Base-by-base conservation (phyloP, 2,329 filamentous ascomycete species). In the Colletotrichum kahawae region DNA sequence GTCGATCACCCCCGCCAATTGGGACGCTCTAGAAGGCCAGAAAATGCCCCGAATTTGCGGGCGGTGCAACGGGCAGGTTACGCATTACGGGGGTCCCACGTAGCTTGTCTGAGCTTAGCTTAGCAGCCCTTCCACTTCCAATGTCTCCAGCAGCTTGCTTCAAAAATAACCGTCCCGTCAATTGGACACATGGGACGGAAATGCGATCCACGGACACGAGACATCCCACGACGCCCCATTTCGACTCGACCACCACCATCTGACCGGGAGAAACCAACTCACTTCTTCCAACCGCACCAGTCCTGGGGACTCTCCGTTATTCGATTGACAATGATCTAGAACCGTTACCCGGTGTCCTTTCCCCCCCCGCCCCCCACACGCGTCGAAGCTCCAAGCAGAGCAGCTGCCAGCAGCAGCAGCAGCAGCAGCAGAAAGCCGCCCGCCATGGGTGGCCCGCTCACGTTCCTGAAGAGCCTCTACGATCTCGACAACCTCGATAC, bases 401-500 rank as follows among this genome's bases (percentile, higher is more conserved):
- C 43, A 48, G 43, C 43, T 48, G 43, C 43, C 65, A 56, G 27
- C 67, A n/a, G n/a, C n/a, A 72, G 43, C 38, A 48, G 38, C n/a
- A 62, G 18, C 65, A 56, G 27, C 67, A 72, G 43, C 65, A 59
- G 21, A 24, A 57, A 57, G 54, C 54, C 31, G 65, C 71, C 80
- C 80, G 79, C 78, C 38, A 89, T 89, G 87, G 84, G 85, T 78
- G 69, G 69, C 57, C 78, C 83, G 76, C 70, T 85, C 75, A 85
- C 86, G 76, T 87, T 85, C 78, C 79, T 89, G 63, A 81, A 84
- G 77, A 85, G 83, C 77, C 89, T 94, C 80, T 95, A 94, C 85
- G 89, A 90, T 77, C 88, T 92, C 75, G 90, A 93, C 78, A 92
- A 91, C 18, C 86, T 93, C 82, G 88, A 90, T 83, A 90, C 88